Evolutionary conservation across 495 filamentous ascomycete genomes (phyloP).

Genomic region (Penicillium pancosmium): DNA sequence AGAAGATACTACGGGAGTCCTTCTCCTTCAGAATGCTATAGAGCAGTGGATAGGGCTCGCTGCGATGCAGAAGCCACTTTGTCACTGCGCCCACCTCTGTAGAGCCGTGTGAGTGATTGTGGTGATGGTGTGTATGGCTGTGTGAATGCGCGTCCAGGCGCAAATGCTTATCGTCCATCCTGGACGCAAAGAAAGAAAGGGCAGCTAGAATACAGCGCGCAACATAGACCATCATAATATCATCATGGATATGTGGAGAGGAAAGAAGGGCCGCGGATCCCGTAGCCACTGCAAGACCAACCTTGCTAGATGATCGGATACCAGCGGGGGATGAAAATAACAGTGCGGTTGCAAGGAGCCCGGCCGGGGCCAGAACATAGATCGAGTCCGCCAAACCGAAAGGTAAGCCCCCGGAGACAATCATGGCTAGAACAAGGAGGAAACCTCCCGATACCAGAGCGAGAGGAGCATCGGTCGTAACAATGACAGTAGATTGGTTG

Average conservation of each 20-base stretch:
- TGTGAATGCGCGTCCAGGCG: slow-evolving; percentile 36
- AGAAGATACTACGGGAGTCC: slow-evolving; percentile 94
- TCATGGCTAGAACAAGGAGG: slow-evolving; percentile 24
- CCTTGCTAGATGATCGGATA: slow-evolving; percentile 37
- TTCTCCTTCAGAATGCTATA: slow-evolving; percentile 87
- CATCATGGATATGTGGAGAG: slow-evolving; percentile 38
- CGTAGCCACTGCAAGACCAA: slow-evolving; percentile 36
- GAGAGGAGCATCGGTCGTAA: slow-evolving; percentile 33
- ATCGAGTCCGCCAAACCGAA: slow-evolving; percentile 30
- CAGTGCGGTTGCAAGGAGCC: slow-evolving; percentile 36
- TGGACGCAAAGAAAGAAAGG: slow-evolving; percentile 39
- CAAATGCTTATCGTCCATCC: slow-evolving; percentile 40
- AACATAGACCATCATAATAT: slow-evolving; percentile 33
- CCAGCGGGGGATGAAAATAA: slow-evolving; percentile 25
- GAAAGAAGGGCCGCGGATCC: slow-evolving; percentile 38
- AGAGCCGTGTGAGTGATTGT: slow-evolving; percentile 42
- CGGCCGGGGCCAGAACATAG: slow-evolving; percentile 28
- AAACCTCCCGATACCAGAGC: slow-evolving; percentile 31
- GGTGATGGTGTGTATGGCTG: slow-evolving; percentile 29
- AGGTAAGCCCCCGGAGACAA: slow-evolving; percentile 27
- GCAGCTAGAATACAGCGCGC: slow-evolving; percentile 33
- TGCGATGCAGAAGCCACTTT: slow-evolving; percentile 63
- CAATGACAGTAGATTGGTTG: slow-evolving; percentile 15
- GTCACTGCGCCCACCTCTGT: slow-evolving; percentile 60
- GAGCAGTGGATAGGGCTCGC: slow-evolving; percentile 71